Evolutionary conservation across 2,329 filamentous ascomycete species (phyloP), one percentile per base, ranked within the genome.

Genomic region (Fusarium redolens): DNA sequence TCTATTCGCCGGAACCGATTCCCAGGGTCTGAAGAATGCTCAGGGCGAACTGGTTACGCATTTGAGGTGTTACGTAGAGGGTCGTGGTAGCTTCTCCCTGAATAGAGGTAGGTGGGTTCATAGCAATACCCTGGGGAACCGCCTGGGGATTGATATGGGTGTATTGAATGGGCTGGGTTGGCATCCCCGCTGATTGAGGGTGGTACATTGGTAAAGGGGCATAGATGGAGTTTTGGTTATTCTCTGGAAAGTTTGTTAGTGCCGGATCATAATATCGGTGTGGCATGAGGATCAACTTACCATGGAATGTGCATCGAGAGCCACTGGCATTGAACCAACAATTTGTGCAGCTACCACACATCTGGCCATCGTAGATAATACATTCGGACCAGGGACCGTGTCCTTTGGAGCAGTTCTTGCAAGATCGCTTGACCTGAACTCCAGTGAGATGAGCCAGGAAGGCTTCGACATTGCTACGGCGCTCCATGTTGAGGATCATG

Each of bases 241-340:
- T 76, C 31, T 75, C 75, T 77, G 30, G 13, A n/a, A 35, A 10
- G 3, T 50, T 11, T 50, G 37, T 75, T 51, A 75, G 65, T 28
- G 20, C 45, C 20, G 28, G 8, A n/a, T 51, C 33, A 40, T 38
- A 22, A 43, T 38, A 31, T 41, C 31, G 33, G n/a, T 18, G 22
- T 37, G 30, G 31, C 33, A 18, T 14, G n/a, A 38, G 12, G n/a
- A 38, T 57, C 3, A 35, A 78, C 86, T 71, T 81, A 90, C 88
- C 87, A 66, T 90, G 89, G 75, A 90, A 90, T 18, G 88, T 90
- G 68, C 89, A 91, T 56, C 88, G 81, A 14, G 87, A 85, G 14
- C 88, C 88, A 56, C 87, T 89, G 12, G 88, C 88, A 63, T 91
- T 91, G 79, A 88, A 90, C 88, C 89, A 90, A 77, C 89, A 91